These are phyloP conservation scores for Moesziomyces sp. DNA, from an alignment of 1,284 basidiomycete genomes.

Conservation along the genomic window DNA sequence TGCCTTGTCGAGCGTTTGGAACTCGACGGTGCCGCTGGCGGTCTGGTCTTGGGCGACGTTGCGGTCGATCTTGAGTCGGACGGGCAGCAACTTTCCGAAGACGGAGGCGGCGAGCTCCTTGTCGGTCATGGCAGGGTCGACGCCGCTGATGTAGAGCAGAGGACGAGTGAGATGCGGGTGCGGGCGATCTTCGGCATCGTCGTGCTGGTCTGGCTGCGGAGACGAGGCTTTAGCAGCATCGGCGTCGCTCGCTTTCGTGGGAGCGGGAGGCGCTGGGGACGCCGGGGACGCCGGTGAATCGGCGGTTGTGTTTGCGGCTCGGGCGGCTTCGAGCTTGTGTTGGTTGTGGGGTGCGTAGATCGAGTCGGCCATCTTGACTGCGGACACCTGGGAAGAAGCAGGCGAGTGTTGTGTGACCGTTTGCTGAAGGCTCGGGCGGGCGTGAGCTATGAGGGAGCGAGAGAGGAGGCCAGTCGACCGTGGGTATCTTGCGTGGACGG, in stretches of 20 bases:
- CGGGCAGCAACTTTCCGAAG: slow-evolving; percentile 50
- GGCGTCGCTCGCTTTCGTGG: slow-evolving; percentile 1
- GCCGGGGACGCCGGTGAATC: neutral
- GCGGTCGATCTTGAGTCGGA: slow-evolving; percentile 55
- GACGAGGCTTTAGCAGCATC: neutral
- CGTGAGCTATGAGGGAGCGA: too few relatives aligned
- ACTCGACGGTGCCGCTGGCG: slow-evolving; percentile 58
- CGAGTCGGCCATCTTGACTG: slow-evolving; percentile 48
- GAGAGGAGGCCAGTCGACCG: too few relatives aligned
- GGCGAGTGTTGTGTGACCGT: too few relatives aligned
- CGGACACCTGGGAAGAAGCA: neutral
- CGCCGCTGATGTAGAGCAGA: slow-evolving; percentile 50
- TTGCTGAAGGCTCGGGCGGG: too few relatives aligned
- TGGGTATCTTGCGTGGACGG: too few relatives aligned
- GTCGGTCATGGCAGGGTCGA: slow-evolving; percentile 49
- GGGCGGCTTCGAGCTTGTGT: slow-evolving; percentile 35
- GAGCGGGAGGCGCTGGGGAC: neutral
- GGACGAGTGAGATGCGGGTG: slow-evolving; percentile 51
- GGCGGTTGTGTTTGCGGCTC: slow-evolving; percentile 12
- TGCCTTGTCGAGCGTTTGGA: slow-evolving; percentile 58
- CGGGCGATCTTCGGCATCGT: slow-evolving; percentile 16
- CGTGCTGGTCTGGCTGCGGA: slow-evolving; percentile 11
- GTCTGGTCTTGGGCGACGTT: slow-evolving; percentile 21
- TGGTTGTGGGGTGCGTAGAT: slow-evolving; percentile 56
- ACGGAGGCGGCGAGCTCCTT: slow-evolving; percentile 52